phyloP scores from a whole-genome alignment of 164 flowering plant species.

The Macadamia tetraphylla region DNA sequence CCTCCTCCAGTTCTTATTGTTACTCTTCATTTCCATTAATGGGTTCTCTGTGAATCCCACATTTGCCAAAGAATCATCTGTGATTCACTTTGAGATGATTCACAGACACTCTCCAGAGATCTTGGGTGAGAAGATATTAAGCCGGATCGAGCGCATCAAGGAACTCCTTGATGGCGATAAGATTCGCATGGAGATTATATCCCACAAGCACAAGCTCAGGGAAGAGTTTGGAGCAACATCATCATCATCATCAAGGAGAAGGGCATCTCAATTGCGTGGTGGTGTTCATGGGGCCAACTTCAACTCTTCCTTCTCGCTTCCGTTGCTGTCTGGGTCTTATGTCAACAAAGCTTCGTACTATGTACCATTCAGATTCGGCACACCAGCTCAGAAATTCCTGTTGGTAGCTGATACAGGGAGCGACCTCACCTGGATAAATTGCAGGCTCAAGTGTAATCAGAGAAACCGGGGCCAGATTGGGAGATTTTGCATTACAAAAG shows the following conservation, averaged over 20 bases:
- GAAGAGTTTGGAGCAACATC: background rate
- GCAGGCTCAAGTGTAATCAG: slow-evolving; percentile 25
- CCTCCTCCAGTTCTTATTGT: background rate
- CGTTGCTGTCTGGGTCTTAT: slow-evolving; percentile 44
- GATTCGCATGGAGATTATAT: slow-evolving; percentile 12
- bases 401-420: slow-evolving; percentile 76
- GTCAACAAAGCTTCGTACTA: slow-evolving; percentile 47
- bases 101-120: slow-evolving; percentile 12
- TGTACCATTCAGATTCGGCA: slow-evolving; percentile 51
- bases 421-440: slow-evolving; percentile 75
- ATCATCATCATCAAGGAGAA: too few relatives aligned
- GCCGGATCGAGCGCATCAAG: slow-evolving; percentile 7
- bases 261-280: too few relatives aligned
- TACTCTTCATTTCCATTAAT: slow-evolving; percentile 5
- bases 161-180: slow-evolving; percentile 12
- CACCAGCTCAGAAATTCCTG: slow-evolving; percentile 45
- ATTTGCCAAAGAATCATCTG: background rate
- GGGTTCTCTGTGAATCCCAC: slow-evolving; percentile 11
- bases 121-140: background rate
- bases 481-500: too few relatives aligned
- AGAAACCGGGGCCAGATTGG: too few relatives aligned
- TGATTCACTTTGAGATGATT: slow-evolving; percentile 15
- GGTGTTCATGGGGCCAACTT: too few relatives aligned
- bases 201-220: background rate
- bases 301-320: slow-evolving; percentile 9